These are phyloP conservation scores for Quillaja saponaria DNA, from an alignment of 306 rosid genomes.

Conservation along the genomic window DNA sequence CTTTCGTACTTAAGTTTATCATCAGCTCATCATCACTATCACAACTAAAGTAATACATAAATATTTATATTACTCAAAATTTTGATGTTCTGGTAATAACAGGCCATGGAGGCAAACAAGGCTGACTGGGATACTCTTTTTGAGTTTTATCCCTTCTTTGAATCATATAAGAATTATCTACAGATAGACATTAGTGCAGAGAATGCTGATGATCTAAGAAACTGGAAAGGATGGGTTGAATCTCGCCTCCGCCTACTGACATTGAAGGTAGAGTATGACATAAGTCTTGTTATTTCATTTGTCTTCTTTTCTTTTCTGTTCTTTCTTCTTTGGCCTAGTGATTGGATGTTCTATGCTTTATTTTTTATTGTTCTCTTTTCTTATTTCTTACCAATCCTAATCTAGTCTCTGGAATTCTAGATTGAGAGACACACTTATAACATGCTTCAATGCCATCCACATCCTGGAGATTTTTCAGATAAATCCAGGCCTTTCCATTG, in stretches of 20 bases:
- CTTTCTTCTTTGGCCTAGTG: neutral
- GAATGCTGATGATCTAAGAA: conserved; percentile 80
- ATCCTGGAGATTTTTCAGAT: conserved; percentile 88
- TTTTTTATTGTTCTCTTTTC: conserved; percentile 12
- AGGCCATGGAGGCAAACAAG: conserved; percentile 82
- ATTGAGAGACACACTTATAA: conserved; percentile 76
- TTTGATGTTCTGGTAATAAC: conserved; percentile 39
- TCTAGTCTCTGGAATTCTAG: conserved; percentile 44
- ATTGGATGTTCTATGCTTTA: neutral
- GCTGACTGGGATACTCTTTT: conserved; percentile 94
- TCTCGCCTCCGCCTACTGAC: conserved; percentile 95
- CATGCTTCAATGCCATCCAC: conserved; percentile 94
- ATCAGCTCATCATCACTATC: no score
- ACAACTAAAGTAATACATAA: no score
- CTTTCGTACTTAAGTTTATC: neutral
- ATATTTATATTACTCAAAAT: neutral
- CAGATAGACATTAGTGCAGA: conserved; percentile 79
- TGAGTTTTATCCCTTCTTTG: conserved; percentile 82
- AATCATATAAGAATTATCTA: conserved; percentile 81
- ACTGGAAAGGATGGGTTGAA: conserved; percentile 99
- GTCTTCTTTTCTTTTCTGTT: neutral
- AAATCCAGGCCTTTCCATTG: conserved; percentile 66
- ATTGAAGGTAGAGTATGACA: conserved; percentile 57
- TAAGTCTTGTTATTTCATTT: neutral
- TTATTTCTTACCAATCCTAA: conserved; percentile 18